phyloP scores from a whole-genome alignment of 768 basidiomycete species.

The Termitomyces sp. region DNA sequence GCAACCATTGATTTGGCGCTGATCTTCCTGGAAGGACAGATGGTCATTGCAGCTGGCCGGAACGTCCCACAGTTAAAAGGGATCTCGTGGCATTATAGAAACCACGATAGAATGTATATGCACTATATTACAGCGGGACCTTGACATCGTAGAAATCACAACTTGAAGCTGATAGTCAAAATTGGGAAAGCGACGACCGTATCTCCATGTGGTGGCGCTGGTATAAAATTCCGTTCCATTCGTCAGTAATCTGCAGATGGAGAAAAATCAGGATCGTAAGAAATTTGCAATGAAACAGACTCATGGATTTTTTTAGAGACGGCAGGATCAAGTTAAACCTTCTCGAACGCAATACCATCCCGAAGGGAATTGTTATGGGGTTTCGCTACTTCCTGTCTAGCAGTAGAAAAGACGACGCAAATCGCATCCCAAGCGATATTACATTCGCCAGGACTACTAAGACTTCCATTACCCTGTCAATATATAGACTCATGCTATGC shows the following conservation, averaged over 20 bases:
- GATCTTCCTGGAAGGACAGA: neutral
- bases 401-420: neutral
- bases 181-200: neutral
- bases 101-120: neutral
- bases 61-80: neutral
- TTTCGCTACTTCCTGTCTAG: neutral
- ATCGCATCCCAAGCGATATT: neutral
- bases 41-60: neutral
- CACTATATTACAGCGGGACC: neutral
- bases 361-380: neutral
- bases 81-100: neutral
- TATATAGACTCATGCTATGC: neutral
- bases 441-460: neutral
- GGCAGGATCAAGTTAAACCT: neutral
- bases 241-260: neutral
- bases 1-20: neutral
- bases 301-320: neutral
- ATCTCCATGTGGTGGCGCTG: neutral
- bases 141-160: neutral
- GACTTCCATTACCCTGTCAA: neutral
- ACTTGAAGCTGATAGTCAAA: neutral
- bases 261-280: neutral
- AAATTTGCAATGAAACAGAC: neutral
- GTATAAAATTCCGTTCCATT: neutral
- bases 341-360: neutral